Conservation (phyloP, 1,284 basidiomycete genomes). For the Irpex sp. region DNA sequence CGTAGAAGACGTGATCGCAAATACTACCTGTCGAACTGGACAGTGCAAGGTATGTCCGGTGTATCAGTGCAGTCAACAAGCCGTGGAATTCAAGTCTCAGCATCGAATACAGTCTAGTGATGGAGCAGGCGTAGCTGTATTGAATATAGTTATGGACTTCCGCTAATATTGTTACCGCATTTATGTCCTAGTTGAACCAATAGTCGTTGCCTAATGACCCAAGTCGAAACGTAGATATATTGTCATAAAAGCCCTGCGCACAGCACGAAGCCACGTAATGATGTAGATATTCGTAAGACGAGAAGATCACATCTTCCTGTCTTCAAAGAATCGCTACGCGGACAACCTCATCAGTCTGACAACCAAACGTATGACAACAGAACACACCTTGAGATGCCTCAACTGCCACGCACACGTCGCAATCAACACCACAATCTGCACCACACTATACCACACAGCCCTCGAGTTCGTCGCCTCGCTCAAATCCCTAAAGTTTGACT, state of each 20-base stretch:
- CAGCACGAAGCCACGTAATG: background rate
- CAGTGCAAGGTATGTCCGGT: background rate
- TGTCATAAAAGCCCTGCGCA: background rate
- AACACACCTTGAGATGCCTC: conserved; percentile 80
- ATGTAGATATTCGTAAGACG: background rate
- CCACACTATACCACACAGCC: conserved; percentile 91
- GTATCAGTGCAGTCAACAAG: background rate
- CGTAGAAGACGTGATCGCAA: background rate
- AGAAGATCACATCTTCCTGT: conserved; percentile 74
- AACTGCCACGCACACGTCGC: conserved; percentile 92
- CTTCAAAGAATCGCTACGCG: conserved; percentile 80
- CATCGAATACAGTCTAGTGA: background rate
- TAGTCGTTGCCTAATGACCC: background rate
- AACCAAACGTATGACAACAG: conserved; percentile 1
- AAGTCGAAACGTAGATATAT: background rate
- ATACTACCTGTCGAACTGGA: background rate
- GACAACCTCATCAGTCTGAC: conserved; percentile 9
- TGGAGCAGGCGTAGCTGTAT: too few relatives aligned
- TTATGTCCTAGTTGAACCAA: too few relatives aligned
- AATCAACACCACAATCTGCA: conserved; percentile 84
- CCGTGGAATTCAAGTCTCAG: too few relatives aligned
- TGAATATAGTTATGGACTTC: too few relatives aligned
- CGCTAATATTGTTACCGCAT: too few relatives aligned
- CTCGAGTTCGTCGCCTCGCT: conserved; percentile 86
- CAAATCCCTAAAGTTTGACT: conserved; percentile 87